phyloP scores from a whole-genome alignment of 2,329 filamentous ascomycete species.

The Saccharata proteae region DNA sequence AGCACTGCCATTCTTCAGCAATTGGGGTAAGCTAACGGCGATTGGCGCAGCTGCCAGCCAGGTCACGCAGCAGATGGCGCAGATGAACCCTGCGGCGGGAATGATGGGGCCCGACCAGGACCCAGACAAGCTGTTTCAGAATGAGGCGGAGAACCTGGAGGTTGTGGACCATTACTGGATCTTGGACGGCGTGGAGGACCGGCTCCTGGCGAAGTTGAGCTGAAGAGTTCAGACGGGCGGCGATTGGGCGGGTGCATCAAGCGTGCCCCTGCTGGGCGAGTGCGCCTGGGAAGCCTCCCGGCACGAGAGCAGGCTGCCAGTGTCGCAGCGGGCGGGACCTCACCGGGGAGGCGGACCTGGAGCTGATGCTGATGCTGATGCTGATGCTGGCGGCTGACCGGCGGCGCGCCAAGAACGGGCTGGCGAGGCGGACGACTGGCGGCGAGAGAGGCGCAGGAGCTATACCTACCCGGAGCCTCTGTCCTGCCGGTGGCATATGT shows the following conservation, averaged over 20 bases:
- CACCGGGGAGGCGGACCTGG: no score
- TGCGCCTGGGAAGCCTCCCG: no score
- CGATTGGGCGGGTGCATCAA: no score
- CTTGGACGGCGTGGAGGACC: constrained; percentile 74
- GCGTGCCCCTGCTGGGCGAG: no score
- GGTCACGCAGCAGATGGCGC: constrained; percentile 72
- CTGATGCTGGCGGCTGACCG: constrained; percentile 10
- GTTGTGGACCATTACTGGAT: constrained; percentile 92
- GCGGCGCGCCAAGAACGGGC: not conserved
- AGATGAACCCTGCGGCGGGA: constrained; percentile 61
- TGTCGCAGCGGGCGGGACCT: no score
- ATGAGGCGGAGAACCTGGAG: constrained; percentile 87
- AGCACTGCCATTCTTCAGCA: not conserved
- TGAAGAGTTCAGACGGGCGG: no score
- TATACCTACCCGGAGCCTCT: no score
- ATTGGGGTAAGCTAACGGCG: constrained; percentile 4
- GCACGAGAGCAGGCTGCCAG: no score
- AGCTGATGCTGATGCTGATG: constrained; percentile 5
- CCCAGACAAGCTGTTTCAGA: constrained; percentile 87
- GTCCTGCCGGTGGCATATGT: no score
- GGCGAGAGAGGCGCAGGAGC: no score
- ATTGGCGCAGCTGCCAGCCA: constrained; percentile 63
- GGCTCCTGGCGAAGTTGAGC: constrained; percentile 48
- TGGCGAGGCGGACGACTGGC: constrained; percentile 5
- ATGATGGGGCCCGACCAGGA: constrained; percentile 90